These are phyloP conservation scores for Chimonanthus salicifolius DNA, from an alignment of 164 flowering plant species.

Conservation along the genomic window DNA sequence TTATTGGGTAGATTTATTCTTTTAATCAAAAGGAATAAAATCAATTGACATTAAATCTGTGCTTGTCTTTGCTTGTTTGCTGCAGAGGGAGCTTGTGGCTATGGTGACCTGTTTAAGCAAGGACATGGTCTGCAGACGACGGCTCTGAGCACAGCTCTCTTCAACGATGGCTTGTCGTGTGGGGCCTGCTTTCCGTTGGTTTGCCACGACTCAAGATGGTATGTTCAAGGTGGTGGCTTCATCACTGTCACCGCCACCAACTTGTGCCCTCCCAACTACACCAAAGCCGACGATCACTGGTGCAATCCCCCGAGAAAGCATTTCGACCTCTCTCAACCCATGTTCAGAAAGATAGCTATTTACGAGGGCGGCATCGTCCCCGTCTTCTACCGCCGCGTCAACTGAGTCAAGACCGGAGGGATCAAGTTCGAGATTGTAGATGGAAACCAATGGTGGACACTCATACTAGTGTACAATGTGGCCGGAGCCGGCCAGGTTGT, in stretches of 20 bases:
- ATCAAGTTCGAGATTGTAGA: slow-evolving; percentile 12
- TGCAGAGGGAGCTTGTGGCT: slow-evolving; percentile 29
- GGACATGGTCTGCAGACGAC: slow-evolving; percentile 29
- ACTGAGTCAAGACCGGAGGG: slow-evolving; percentile 11
- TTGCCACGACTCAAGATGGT: slow-evolving; percentile 13
- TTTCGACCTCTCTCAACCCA: slow-evolving; percentile 23
- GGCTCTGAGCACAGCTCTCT: slow-evolving; percentile 32
- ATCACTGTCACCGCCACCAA: slow-evolving; percentile 27
- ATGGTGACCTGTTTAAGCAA: slow-evolving; percentile 17
- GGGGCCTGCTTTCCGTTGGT: slow-evolving; percentile 28
- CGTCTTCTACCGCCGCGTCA: slow-evolving; percentile 10
- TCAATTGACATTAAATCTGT: no score
- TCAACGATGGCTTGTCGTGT: slow-evolving; percentile 17
- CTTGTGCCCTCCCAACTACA: slow-evolving; percentile 25
- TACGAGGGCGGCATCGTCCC: slow-evolving; percentile 20
- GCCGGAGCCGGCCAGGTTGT: slow-evolving; percentile 15
- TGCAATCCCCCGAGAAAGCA: slow-evolving; percentile 32
- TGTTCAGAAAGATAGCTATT: slow-evolving; percentile 16
- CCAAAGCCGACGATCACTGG: slow-evolving; percentile 13
- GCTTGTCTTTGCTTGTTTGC: no score
- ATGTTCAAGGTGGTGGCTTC: slow-evolving; percentile 1
- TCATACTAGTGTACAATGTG: slow-evolving; percentile 20
- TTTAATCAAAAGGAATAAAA: no score
- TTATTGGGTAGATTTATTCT: no score
- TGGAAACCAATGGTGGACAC: slow-evolving; percentile 11